These are phyloP conservation scores for Stipa capillata DNA, from an alignment of 176 grass and related monocot species.

Conservation along the genomic window DNA sequence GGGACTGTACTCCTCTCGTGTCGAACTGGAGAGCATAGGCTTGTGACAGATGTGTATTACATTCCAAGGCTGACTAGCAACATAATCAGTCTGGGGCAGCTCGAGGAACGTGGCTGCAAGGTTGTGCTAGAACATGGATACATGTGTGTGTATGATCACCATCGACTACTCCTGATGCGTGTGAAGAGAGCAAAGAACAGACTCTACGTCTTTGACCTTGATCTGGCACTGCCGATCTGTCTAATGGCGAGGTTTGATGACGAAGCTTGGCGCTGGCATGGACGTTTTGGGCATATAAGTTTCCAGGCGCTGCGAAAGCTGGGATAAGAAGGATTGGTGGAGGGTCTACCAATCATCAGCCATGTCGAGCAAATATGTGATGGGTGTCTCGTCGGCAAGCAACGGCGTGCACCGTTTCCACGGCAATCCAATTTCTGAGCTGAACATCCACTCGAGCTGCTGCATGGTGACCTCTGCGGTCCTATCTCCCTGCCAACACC, in stretches of 20 bases:
- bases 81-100: too few species aligned
- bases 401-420: neutral
- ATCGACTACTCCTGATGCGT: neutral
- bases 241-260: neutral
- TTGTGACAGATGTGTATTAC: too few species aligned
- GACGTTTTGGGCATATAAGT: neutral
- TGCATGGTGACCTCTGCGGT: too few species aligned
- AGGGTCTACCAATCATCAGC: neutral
- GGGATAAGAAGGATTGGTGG: neutral
- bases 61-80: too few species aligned
- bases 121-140: neutral
- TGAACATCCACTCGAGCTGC: neutral
- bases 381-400: too few species aligned
- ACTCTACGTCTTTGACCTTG: neutral
- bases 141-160: neutral
- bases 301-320: neutral
- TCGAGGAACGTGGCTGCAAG: too few species aligned
- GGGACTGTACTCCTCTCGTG: too few species aligned
- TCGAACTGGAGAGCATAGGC: too few species aligned
- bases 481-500: neutral
- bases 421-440: neutral
- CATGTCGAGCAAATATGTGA: too few species aligned
- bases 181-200: neutral
- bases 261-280: neutral
- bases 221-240: neutral